Base-by-base conservation (phyloP, 768 basidiomycete genomes). In the Collybia sp. region DNA sequence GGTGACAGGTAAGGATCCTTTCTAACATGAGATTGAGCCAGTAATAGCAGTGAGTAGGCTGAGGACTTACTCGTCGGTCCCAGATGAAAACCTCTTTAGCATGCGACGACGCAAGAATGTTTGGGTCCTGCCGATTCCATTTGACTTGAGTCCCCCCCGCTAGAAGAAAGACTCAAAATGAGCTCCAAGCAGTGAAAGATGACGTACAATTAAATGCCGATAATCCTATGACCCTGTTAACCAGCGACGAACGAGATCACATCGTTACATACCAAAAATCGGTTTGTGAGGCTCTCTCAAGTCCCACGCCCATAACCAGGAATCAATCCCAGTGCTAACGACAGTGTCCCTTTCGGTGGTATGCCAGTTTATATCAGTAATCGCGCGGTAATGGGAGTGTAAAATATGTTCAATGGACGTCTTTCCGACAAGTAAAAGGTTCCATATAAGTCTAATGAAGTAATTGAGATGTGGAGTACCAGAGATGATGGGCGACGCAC, bases 311-410 rank as follows among this genome's bases (percentile, higher is more conserved):
- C 91, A 89, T 15, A 97, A 64, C 83, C 94, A 96, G 0, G 93
- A 85, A 59, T 99, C 96, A 42, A 99, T 87, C 0, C 90, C 87
- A 0, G 87, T 92, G 40, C 93, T 95, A 2, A 88, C 85, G 13
- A 98, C 88, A 11, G 83, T 71, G 47, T 96, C 83, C 4, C 88
- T 86, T 55, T 93, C 85, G 3, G 77, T 76, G 0, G 86, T 85
- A 57, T 93, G 90, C 95, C 95, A 99, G 59, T 99, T 98, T 58
- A 98, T 91, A 58, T 99, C 96, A 2, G 96, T 97, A 44, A 99
- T 93, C 4, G 93, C 93, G 38, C 95, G 83, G 51, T 92, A 90
- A 59, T 99, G 96, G 1, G 89, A 86, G 49, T 85, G 84, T 4
- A 97, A 73, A 30, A 91, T 83, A 49, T 88, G 82, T 53, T 93